Evolutionary conservation across 176 grass and related monocot genomes (phyloP).

Genomic region (Aegilops speltoides): DNA sequence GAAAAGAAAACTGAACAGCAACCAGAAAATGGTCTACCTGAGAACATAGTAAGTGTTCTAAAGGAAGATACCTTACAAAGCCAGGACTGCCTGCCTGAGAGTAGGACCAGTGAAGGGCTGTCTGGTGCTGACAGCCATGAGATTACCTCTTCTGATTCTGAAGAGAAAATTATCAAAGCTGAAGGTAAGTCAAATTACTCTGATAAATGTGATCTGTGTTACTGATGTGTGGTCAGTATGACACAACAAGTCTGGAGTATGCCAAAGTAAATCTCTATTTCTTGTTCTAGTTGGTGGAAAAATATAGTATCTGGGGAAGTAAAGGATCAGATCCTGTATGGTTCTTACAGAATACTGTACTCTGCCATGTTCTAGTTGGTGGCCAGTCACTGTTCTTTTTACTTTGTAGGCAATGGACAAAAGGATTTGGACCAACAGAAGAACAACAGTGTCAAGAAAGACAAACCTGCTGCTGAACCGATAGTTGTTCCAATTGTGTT

Average conservation of each 20-base stretch:
- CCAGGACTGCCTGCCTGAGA: constrained; percentile 29
- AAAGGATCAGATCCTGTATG: neutral
- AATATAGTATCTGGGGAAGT: constrained; percentile 13
- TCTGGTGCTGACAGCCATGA: constrained; percentile 31
- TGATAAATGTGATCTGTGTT: constrained; percentile 9
- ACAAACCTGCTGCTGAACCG: constrained; percentile 70
- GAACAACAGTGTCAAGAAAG: constrained; percentile 44
- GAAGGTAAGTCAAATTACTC: constrained; percentile 40
- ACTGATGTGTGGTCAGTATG: constrained; percentile 12
- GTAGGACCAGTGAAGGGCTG: constrained; percentile 22
- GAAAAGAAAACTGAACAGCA: constrained; percentile 30
- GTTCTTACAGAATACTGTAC: constrained; percentile 4
- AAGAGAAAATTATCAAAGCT: constrained; percentile 39
- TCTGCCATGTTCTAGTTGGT: constrained; percentile 5
- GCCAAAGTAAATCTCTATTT: neutral
- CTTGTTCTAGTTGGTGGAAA: neutral
- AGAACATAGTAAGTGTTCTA: constrained; percentile 12
- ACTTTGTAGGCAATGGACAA: constrained; percentile 39
- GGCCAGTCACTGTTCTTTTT: constrained; percentile 24
- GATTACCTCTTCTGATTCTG: constrained; percentile 11
- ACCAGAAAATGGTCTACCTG: constrained; percentile 24
- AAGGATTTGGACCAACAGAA: constrained; percentile 58
- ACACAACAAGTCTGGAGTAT: neutral
- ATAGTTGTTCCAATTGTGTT: constrained; percentile 90
- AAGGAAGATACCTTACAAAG: constrained; percentile 35